Conservation (phyloP, 2,329 filamentous ascomycete species). For the Zopfia rhizophila region DNA sequence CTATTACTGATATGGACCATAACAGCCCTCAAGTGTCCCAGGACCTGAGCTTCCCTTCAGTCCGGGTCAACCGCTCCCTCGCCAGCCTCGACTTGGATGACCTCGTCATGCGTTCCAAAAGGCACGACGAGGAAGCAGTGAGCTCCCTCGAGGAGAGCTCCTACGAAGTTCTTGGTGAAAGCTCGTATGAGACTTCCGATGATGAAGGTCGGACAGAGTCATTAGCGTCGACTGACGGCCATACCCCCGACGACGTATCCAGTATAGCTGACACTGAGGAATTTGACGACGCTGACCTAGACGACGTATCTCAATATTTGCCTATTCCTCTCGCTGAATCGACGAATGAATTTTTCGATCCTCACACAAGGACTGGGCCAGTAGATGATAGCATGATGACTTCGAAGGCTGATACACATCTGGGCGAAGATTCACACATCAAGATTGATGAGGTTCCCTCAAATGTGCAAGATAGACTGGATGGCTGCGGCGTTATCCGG, state of each 20-base stretch:
- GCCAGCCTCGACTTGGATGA: constrained; percentile 44
- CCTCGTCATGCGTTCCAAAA: constrained; percentile 48
- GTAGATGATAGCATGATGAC: constrained; percentile 42
- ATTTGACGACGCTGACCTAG: constrained; percentile 37
- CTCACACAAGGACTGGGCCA: constrained; percentile 24
- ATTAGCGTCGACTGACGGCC: constrained; percentile 46
- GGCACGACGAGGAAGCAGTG: constrained; percentile 34
- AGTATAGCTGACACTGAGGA: constrained; percentile 44
- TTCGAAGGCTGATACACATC: constrained; percentile 36
- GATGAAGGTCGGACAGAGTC: constrained; percentile 51
- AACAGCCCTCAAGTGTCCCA: constrained; percentile 37
- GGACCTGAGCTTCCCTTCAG: constrained; percentile 44
- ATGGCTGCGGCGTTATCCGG: constrained; percentile 34
- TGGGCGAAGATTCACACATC: constrained; percentile 33
- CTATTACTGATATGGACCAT: constrained; percentile 42
- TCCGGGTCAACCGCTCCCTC: constrained; percentile 42
- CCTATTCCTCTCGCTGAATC: constrained; percentile 17
- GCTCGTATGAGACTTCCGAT: constrained; percentile 44
- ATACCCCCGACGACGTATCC: constrained; percentile 46
- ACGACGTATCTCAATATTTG: constrained; percentile 30
- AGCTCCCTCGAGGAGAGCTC: constrained; percentile 49
- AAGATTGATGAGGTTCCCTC: constrained; percentile 37
- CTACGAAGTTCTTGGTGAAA: constrained; percentile 47
- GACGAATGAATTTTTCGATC: constrained; percentile 27
- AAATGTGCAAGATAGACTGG: constrained; percentile 19